Percentiles rank a stretch among this genome's conserved stretches.
These are phyloP conservation scores for Carex parvula DNA, from an alignment of 176 grass and related monocot species.

Conservation along the genomic window DNA sequence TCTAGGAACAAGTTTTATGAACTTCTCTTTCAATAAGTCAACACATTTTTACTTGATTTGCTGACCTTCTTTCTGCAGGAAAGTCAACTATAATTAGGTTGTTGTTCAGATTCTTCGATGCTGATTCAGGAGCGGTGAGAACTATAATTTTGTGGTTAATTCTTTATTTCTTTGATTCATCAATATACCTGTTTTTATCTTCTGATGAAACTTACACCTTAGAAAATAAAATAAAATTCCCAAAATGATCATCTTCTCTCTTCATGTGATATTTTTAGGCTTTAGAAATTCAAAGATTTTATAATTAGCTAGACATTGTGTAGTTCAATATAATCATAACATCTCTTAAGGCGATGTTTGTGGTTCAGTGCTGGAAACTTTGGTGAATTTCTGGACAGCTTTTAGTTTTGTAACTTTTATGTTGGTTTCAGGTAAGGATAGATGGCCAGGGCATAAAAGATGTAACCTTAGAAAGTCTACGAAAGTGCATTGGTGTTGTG, in stretches of 20 bases:
- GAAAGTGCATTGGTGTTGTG: slow-evolving; percentile 89
- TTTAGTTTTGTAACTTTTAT: background rate
- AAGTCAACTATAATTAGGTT: slow-evolving; percentile 93
- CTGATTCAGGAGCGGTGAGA: slow-evolving; percentile 78
- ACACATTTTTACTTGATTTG: background rate
- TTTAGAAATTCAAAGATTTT: background rate
- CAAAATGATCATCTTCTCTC: background rate
- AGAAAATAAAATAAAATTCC: background rate
- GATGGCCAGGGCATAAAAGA: slow-evolving; percentile 84
- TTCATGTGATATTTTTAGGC: background rate
- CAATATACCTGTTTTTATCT: slow-evolving; percentile 19
- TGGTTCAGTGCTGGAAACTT: background rate
- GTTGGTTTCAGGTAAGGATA: slow-evolving; percentile 56
- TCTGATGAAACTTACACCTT: slow-evolving; percentile 10
- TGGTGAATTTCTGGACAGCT: background rate
- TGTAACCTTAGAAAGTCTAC: slow-evolving; percentile 86
- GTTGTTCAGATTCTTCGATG: slow-evolving; percentile 96
- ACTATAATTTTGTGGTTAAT: slow-evolving; percentile 5
- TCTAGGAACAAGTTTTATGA: background rate
- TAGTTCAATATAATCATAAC: slow-evolving; percentile 16
- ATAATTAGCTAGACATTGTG: slow-evolving; percentile 2
- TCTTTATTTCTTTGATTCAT: slow-evolving; percentile 18
- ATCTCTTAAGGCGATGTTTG: slow-evolving; percentile 28
- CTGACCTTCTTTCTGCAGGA: slow-evolving; percentile 52
- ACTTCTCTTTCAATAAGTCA: background rate